A percentile compares a stretch with the other conserved stretches of the same genome.
Conservation (phyloP, 2,329 filamentous ascomycete species). For the Alternaria solani region DNA sequence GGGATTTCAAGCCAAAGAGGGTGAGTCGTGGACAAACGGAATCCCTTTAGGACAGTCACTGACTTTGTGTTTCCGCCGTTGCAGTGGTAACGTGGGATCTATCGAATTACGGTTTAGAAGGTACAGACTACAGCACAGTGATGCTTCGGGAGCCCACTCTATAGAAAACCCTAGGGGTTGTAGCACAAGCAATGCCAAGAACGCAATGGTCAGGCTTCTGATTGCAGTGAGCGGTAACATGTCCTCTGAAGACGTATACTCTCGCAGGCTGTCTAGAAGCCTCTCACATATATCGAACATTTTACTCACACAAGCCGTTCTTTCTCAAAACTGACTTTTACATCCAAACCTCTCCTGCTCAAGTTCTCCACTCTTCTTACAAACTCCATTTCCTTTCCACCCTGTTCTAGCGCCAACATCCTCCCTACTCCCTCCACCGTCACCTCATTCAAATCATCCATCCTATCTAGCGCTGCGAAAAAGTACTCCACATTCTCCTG, state of each 20-base stretch:
- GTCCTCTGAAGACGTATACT: background rate
- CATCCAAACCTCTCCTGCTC: constrained; percentile 2
- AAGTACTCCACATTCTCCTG: background rate
- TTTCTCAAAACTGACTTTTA: background rate
- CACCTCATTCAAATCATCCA: constrained; percentile 3
- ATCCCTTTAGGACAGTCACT: background rate
- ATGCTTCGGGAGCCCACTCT: constrained; percentile 40
- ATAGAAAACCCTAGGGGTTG: background rate
- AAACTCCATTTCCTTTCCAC: constrained; percentile 1
- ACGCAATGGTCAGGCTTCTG: background rate
- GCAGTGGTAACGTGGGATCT: constrained; percentile 35
- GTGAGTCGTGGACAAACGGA: background rate
- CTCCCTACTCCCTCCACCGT: background rate
- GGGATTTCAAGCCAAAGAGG: constrained; percentile 31
- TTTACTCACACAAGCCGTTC: background rate
- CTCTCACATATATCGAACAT: background rate
- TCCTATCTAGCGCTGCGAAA: constrained; percentile 5
- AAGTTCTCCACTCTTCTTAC: constrained; percentile 7
- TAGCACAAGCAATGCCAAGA: background rate
- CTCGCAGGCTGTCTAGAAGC: background rate
- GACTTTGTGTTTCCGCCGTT: background rate
- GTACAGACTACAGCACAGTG: constrained; percentile 36
- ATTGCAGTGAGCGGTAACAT: background rate
- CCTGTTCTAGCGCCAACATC: background rate
- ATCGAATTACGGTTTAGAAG: constrained; percentile 39